Base-by-base conservation (phyloP, 2,329 filamentous ascomycete genomes). In the Penicillium frequentans region DNA sequence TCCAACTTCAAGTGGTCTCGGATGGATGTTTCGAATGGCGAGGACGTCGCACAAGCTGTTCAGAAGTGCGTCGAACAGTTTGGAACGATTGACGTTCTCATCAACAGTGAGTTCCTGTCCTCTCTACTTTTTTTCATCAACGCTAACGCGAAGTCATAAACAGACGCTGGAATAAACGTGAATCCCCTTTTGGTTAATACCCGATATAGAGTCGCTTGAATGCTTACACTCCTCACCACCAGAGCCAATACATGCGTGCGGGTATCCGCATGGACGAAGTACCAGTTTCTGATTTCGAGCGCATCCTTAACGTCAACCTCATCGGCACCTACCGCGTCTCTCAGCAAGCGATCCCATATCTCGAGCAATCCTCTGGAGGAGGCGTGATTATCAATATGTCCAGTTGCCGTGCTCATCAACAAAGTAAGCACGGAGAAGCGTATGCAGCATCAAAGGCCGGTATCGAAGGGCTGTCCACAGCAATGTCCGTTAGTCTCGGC, bases 231-330 rank as follows among this genome's bases (percentile, higher is more conserved):
- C 13, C 5, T 31, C 29, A 16, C 11, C 11, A 23, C 27, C 19
- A 55, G 53, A 55, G 53, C 39, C 53, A 55, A 27, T 55, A 50
- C 16, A 50, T 50, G 53, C 53, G 53, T 9, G 37, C 47, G 7
- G 53, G 53, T 6, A 29, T 50, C 16, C 39, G 53, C 14, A 55
- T 55, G 53, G 53, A 55, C 19, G 14, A 55, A 50, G 53, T 50
- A 2, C 53, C 53, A 11, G 49, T 26, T 13, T 55, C 53, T 7
- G 53, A 55, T 27, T 55, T 55, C 9, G 53, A 55, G 10, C 37
- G 33, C 10, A 44, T 55, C 2, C 19, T 55, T 5, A 26, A 31
- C 5, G 53, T 55, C 11, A 55, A 55, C n/a, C 27, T 55, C 7
- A 21, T 55, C 13, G 53, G 53, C 11, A 50, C 53, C 29, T 55